Evolutionary conservation across 495 filamentous ascomycete genomes (phyloP).

Genomic region (Eremomyces bilateralis): DNA sequence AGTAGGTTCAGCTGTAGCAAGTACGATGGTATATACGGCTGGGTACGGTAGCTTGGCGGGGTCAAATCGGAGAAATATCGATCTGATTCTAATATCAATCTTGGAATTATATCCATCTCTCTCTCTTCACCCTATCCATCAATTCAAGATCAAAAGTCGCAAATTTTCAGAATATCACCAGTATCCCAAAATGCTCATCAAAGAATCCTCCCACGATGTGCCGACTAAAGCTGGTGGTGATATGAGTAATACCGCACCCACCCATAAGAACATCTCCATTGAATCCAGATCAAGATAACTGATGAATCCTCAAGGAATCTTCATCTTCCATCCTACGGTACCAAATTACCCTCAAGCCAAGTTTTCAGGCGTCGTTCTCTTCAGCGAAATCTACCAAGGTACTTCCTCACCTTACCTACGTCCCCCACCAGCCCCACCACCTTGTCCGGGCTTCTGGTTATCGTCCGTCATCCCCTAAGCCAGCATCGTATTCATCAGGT

Average conservation of each 20-base stretch:
- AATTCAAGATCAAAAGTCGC: too few relatives aligned
- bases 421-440: constrained; percentile 2
- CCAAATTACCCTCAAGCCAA: constrained; percentile 68
- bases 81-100: too few relatives aligned
- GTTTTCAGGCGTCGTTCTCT: constrained; percentile 79
- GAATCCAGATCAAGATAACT: too few relatives aligned
- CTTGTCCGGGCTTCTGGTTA: constrained; percentile 1
- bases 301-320: constrained; percentile 48
- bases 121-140: too few relatives aligned
- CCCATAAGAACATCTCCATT: constrained; percentile 1
- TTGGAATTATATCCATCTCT: too few relatives aligned
- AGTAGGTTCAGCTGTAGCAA: too few relatives aligned
- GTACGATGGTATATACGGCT: too few relatives aligned
- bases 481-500: not conserved
- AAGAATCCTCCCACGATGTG: constrained; percentile 45
- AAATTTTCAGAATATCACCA: too few relatives aligned
- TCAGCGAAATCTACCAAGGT: constrained; percentile 96
- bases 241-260: constrained; percentile 31
- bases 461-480: not conserved
- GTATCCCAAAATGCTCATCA: constrained; percentile 36
- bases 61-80: too few relatives aligned
- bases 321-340: constrained; percentile 70
- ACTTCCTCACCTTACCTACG: constrained; percentile 5
- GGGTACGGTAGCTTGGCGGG: too few relatives aligned
- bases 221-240: constrained; percentile 38